Evolutionary conservation across 148 eudicot genomes (phyloP).

Genomic region (Diospyros lotus): DNA sequence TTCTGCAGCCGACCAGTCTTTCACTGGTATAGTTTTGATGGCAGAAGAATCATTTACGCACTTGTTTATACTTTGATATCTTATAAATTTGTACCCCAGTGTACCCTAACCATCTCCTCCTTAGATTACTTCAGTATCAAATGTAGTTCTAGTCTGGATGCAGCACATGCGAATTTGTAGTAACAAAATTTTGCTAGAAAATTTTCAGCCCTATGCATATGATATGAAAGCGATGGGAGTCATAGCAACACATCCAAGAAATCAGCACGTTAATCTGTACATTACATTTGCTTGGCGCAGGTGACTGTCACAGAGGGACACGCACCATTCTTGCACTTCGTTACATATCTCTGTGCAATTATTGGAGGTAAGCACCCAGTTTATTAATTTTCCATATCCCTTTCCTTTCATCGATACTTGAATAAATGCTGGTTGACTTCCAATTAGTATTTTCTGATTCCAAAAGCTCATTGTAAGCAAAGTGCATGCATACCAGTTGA

Average conservation of each 20-base stretch:
- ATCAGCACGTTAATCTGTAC: not conserved
- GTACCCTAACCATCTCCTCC: not conserved
- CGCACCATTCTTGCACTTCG: slow-evolving; percentile 72
- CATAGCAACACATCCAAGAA: not conserved
- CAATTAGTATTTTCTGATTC: not conserved
- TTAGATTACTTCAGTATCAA: not conserved
- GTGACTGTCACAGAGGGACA: slow-evolving; percentile 70
- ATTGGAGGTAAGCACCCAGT: slow-evolving; percentile 58
- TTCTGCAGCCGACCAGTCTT: not conserved
- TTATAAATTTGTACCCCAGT: no score
- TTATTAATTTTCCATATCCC: not conserved
- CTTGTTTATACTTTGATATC: no score
- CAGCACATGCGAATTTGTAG: not conserved
- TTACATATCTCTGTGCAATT: slow-evolving; percentile 83
- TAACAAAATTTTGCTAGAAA: not conserved
- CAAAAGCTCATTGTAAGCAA: not conserved
- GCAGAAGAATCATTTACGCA: no score
- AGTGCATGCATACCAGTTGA: not conserved
- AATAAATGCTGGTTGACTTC: not conserved
- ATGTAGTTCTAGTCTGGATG: not conserved
- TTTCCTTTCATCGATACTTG: not conserved
- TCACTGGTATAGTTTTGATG: not conserved
- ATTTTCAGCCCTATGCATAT: not conserved
- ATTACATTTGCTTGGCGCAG: slow-evolving; percentile 32
- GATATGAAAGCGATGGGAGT: not conserved